Base-by-base conservation (phyloP, 2,329 filamentous ascomycete genomes). In the Aspergillus sp. region DNA sequence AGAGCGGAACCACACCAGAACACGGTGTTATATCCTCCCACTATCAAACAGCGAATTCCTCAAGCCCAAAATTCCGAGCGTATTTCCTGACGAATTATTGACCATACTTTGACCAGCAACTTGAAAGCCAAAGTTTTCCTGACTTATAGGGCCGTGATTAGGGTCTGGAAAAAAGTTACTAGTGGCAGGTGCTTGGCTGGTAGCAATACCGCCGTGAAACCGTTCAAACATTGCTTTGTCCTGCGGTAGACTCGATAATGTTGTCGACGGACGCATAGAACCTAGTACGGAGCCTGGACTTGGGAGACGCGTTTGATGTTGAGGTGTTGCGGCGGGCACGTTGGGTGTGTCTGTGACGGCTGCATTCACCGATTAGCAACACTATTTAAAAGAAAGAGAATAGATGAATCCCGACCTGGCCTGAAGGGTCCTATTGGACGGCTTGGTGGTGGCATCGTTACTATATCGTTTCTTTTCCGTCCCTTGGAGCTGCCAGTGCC, bases 401-500 rank as follows among this genome's bases (percentile, higher is more conserved):
- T 33, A 13, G 3, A 38, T 13, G 3, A 17, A 44, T 17, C 25
- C 38, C 19, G 19, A 51, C 65, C 30, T 17, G 48, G 59, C 44
- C 53, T 61, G 20, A 48, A 30, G 32, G 50, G 52, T 33, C 55
- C 54, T 4, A 47, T 48, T 6, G 57, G 53, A 5, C 56, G 55
- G 17, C 46, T 59, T 20, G 59, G 55, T 30, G 66, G 67, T 12
- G 65, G 59, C 69, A 71, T 70, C 22, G 53, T 47, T 12, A 51
- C 45, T 4, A 49, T 42, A 38, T 60, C 58, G 17, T 49, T 27
- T 22, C 48, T 54, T 43, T 55, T 60, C 13, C 56, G 62, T 1
- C 57, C 55, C 33, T 56, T 67, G 3, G 65, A 69, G 44, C 65
- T 67, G 2, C 65, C 66, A 22, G 65, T 70, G 2, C 64, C 69